Evolutionary conservation across 441 rosid species (phyloP).

Genomic region (Erysimum cheiri): DNA sequence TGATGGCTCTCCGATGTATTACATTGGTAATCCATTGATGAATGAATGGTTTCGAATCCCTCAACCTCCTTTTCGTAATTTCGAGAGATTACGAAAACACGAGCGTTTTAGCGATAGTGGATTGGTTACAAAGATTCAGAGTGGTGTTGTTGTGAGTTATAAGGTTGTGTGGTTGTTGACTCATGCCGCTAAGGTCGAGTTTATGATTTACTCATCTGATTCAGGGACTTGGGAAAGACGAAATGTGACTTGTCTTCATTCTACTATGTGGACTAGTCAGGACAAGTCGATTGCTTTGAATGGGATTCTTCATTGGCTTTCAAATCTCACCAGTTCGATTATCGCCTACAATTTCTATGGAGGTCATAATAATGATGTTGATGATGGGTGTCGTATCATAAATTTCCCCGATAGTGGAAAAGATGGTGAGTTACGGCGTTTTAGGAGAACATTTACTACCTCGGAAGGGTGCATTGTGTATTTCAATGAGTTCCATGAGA

Average conservation of each 20-base stretch:
- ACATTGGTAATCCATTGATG: constrained; percentile 31
- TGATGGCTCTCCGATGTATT: constrained; percentile 1
- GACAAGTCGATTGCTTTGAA: constrained; percentile 27
- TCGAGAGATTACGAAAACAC: neutral
- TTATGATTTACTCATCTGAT: constrained; percentile 30
- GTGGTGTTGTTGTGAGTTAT: constrained; percentile 24
- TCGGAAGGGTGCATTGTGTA: constrained; percentile 33
- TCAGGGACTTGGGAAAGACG: constrained; percentile 8
- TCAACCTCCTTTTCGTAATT: constrained; percentile 14
- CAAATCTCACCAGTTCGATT: neutral
- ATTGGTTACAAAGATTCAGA: constrained; percentile 29
- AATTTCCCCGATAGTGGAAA: constrained; percentile 2
- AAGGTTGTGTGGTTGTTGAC: constrained; percentile 29
- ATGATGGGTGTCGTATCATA: neutral
- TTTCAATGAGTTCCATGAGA: constrained; percentile 21
- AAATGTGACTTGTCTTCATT: neutral
- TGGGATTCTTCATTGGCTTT: constrained; percentile 38
- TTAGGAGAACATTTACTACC: constrained; percentile 22
- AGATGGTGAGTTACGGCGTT: constrained; percentile 1
- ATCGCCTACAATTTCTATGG: constrained; percentile 29
- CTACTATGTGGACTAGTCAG: neutral
- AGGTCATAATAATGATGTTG: neutral
- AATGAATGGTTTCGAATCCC: constrained; percentile 29
- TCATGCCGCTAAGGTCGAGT: neutral
- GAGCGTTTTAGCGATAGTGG: constrained; percentile 23